phyloP scores from a whole-genome alignment of 371 early-diverging fungal species.

The Lichtheimia ramosa region DNA sequence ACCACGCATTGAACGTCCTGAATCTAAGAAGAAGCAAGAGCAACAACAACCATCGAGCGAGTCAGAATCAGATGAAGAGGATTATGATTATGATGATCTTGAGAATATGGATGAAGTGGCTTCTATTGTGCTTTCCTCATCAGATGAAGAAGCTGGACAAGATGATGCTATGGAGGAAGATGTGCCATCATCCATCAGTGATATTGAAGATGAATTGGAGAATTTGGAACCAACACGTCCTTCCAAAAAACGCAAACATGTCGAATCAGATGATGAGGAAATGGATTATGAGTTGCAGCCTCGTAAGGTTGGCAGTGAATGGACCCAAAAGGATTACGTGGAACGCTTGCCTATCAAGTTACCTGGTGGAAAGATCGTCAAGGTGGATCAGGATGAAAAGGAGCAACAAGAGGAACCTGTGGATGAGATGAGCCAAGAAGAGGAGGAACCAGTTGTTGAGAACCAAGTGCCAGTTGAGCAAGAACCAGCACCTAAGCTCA shows the following conservation, averaged over 20 bases:
- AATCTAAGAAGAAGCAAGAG: not conserved
- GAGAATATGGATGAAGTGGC: conserved; percentile 16
- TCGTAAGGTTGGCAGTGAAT: conserved; percentile 52
- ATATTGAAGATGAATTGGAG: conserved; percentile 18
- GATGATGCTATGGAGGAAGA: conserved; percentile 22
- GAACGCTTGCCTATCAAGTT: conserved; percentile 66
- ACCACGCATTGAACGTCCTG: conserved; percentile 2
- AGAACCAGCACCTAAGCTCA: conserved; percentile 15
- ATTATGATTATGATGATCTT: conserved; percentile 36
- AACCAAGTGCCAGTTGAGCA: conserved; percentile 12
- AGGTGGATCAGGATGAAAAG: conserved; percentile 28
- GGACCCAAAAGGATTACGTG: conserved; percentile 52
- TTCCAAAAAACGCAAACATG: conserved; percentile 15
- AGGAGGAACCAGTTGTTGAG: conserved; percentile 11
- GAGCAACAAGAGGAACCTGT: conserved; percentile 12
- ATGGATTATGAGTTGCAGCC: conserved; percentile 66
- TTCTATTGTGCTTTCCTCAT: not conserved
- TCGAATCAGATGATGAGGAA: conserved; percentile 58
- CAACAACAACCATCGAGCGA: not conserved
- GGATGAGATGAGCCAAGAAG: conserved; percentile 8
- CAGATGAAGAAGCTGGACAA: conserved; percentile 23
- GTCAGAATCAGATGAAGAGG: conserved; percentile 45
- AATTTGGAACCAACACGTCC: conserved; percentile 2
- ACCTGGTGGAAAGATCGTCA: conserved; percentile 55
- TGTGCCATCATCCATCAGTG: conserved; percentile 8